Conservation (phyloP, 2,329 filamentous ascomycete species). For the Fonsecaea nubica region DNA sequence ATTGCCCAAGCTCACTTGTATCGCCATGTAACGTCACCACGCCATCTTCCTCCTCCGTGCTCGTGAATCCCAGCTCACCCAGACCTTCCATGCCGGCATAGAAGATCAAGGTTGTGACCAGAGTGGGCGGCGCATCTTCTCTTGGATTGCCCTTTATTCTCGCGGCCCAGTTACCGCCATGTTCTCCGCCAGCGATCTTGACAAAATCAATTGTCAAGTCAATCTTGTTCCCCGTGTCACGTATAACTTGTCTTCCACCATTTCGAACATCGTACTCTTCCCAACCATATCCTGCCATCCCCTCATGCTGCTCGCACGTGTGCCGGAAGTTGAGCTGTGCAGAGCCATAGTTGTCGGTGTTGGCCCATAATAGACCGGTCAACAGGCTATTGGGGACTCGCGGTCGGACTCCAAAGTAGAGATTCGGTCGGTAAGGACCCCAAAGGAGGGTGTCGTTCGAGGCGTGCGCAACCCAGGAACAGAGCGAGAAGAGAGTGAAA, state of each 20-base stretch:
- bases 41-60: slow-evolving; percentile 61
- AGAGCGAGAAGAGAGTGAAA: slow-evolving; percentile 25
- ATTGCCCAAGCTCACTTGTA: slow-evolving; percentile 76
- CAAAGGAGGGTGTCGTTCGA: slow-evolving; percentile 85
- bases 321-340: slow-evolving; percentile 68
- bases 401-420: slow-evolving; percentile 91
- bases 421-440: slow-evolving; percentile 91
- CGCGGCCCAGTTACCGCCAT: slow-evolving; percentile 92
- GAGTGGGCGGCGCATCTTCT: slow-evolving; percentile 68
- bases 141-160: slow-evolving; percentile 82
- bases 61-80: slow-evolving; percentile 68
- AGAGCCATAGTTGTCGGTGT: slow-evolving; percentile 73
- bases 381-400: slow-evolving; percentile 80
- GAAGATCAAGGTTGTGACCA: slow-evolving; percentile 80
- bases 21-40: slow-evolving; percentile 74
- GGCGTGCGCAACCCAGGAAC: slow-evolving; percentile 4
- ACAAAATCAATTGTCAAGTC: slow-evolving; percentile 94
- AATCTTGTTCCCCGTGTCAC: slow-evolving; percentile 84
- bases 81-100: slow-evolving; percentile 81
- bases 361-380: slow-evolving; percentile 86
- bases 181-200: slow-evolving; percentile 82
- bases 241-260: slow-evolving; percentile 87
- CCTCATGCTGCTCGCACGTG: slow-evolving; percentile 94
- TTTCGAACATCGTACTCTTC: slow-evolving; percentile 91
- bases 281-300: slow-evolving; percentile 96